Evolutionary conservation across 371 early-diverging fungal species (phyloP).

Genomic region (Rhizopus stolonifer): DNA sequence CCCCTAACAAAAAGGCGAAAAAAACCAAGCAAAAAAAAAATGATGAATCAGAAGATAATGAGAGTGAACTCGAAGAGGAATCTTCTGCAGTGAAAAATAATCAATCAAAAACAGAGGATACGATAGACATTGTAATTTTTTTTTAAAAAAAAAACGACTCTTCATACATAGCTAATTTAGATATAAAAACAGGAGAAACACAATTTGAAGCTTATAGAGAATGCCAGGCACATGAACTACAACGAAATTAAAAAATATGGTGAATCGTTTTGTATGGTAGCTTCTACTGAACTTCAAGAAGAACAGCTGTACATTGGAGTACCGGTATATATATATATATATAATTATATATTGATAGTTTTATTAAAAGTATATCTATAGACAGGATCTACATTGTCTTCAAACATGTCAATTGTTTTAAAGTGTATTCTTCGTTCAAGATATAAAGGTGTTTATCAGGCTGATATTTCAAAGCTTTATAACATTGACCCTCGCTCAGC

Average conservation of each 20-base stretch:
- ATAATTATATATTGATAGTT: too few species aligned
- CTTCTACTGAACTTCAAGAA: constrained; percentile 25
- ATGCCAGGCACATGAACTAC: constrained; percentile 18
- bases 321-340: too few species aligned
- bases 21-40: constrained; percentile 1
- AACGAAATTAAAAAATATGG: constrained; percentile 31
- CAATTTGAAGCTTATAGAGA: constrained; percentile 14
- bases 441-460: constrained; percentile 33
- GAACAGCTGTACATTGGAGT: constrained; percentile 30
- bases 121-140: neutral
- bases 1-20: constrained; percentile 13
- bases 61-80: too few species aligned
- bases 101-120: neutral
- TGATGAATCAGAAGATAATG: neutral
- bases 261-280: constrained; percentile 21
- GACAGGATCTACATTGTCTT: constrained; percentile 25
- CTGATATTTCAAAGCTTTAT: constrained; percentile 23
- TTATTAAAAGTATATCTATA: constrained; percentile 1
- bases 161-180: neutral
- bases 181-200: neutral
- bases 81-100: neutral
- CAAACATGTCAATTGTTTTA: constrained; percentile 25
- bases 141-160: neutral
- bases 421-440: constrained; percentile 22
- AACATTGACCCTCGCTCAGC: constrained; percentile 39